These are phyloP conservation scores for Davidsoniella virescens DNA, from an alignment of 2,329 filamentous ascomycete genomes.

Conservation along the genomic window DNA sequence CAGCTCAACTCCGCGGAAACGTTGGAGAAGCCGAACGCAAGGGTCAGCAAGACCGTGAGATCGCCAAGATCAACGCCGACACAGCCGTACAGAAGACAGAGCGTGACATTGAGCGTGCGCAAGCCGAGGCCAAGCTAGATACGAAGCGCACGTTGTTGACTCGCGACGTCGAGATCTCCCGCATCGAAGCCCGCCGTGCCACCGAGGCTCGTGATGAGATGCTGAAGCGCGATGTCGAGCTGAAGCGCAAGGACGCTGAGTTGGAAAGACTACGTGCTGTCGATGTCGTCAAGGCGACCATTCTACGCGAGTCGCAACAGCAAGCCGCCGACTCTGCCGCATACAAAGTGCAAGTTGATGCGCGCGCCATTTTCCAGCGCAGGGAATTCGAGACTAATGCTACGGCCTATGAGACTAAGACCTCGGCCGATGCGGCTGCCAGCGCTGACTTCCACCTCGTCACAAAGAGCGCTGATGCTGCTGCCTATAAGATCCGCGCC, in stretches of 20 bases:
- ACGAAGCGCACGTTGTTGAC: slow-evolving; percentile 57
- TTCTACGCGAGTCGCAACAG: slow-evolving; percentile 50
- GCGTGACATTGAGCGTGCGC: slow-evolving; percentile 64
- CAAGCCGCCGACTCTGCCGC: slow-evolving; percentile 50
- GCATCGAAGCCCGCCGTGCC: slow-evolving; percentile 69
- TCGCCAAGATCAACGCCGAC: slow-evolving; percentile 75
- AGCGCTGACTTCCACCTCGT: slow-evolving; percentile 24
- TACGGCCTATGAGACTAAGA: slow-evolving; percentile 30
- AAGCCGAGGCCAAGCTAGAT: slow-evolving; percentile 59
- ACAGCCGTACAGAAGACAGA: slow-evolving; percentile 75
- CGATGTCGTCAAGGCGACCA: slow-evolving; percentile 63
- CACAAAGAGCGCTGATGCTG: slow-evolving; percentile 35
- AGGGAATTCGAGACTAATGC: slow-evolving; percentile 37
- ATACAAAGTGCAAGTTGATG: slow-evolving; percentile 49
- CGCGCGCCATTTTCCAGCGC: slow-evolving; percentile 36
- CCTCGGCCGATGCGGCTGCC: slow-evolving; percentile 25
- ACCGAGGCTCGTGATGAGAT: slow-evolving; percentile 74
- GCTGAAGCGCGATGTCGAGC: slow-evolving; percentile 55
- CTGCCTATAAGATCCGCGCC: slow-evolving; percentile 28
- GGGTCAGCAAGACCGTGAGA: slow-evolving; percentile 68
- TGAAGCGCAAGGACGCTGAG: slow-evolving; percentile 61
- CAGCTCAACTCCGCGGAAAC: slow-evolving; percentile 48
- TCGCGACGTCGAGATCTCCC: slow-evolving; percentile 70
- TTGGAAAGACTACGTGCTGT: slow-evolving; percentile 62
- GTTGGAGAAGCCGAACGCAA: slow-evolving; percentile 64